Percentiles rank a stretch among this genome's conserved stretches.
Evolutionary conservation across 176 grass and related monocot genomes (phyloP).

Genomic region (Cenchrus purpureus): DNA sequence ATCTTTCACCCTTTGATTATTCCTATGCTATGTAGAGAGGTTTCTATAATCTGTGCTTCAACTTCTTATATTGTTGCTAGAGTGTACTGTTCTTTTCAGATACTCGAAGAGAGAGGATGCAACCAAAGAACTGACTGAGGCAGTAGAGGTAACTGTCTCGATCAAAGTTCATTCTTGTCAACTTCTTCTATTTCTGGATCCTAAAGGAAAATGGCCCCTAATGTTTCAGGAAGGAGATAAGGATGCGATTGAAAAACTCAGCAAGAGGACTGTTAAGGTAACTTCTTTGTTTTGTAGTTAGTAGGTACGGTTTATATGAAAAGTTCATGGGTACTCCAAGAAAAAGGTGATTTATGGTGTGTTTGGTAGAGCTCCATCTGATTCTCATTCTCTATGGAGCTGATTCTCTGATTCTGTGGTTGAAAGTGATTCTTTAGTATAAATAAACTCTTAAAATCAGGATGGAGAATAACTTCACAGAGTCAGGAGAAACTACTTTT

Average conservation of each 20-base stretch:
- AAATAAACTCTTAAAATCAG: too few species aligned
- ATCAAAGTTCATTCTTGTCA: slow-evolving; percentile 17
- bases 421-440: too few species aligned
- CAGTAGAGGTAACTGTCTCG: slow-evolving; percentile 67
- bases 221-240: slow-evolving; percentile 72
- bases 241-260: slow-evolving; percentile 89
- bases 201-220: slow-evolving; percentile 5
- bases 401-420: too few species aligned
- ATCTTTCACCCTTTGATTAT: slow-evolving; percentile 14
- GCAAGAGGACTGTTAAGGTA: slow-evolving; percentile 98
- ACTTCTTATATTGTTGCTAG: not conserved
- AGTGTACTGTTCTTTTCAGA: slow-evolving; percentile 46
- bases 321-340: not conserved
- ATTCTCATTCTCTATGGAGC: too few species aligned
- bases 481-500: too few species aligned
- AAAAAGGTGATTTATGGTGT: not conserved
- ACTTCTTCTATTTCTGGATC: slow-evolving; percentile 13
- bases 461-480: too few species aligned
- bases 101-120: slow-evolving; percentile 91
- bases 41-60: slow-evolving; percentile 13
- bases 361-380: too few species aligned
- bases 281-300: slow-evolving; percentile 11
- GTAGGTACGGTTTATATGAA: slow-evolving; percentile 2
- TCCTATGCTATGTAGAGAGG: slow-evolving; percentile 15
- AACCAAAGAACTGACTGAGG: slow-evolving; percentile 71